These are phyloP conservation scores for Irpex sp. DNA, from an alignment of 1,284 basidiomycete genomes.

Conservation along the genomic window DNA sequence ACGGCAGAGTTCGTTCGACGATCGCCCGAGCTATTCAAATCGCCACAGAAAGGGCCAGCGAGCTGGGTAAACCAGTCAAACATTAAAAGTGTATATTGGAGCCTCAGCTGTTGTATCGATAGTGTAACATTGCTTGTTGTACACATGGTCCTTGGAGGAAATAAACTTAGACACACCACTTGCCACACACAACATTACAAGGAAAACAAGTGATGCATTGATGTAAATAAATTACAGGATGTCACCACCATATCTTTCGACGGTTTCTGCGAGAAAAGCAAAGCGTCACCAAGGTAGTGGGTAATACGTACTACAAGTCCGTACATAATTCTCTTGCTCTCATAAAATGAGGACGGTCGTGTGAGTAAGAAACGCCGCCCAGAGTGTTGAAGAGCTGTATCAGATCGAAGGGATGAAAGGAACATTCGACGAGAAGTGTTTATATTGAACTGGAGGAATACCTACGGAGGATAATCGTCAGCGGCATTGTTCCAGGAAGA, in stretches of 20 bases:
- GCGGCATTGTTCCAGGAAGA: background rate
- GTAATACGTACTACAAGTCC: conserved; percentile 12
- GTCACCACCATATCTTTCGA: conserved; percentile 14
- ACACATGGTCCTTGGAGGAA: too few relatives aligned
- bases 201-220: background rate
- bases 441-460: background rate
- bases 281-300: conserved; percentile 19
- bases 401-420: background rate
- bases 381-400: conserved; percentile 80
- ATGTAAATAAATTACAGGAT: background rate
- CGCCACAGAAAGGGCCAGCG: conserved; percentile 84
- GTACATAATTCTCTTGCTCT: conserved; percentile 56
- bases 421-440: background rate
- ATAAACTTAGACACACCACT: too few relatives aligned
- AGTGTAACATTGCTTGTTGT: background rate
- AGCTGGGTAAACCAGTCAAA: conserved; percentile 52
- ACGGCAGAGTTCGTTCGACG: conserved; percentile 90
- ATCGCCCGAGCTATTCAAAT: conserved; percentile 95
- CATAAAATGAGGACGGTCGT: conserved; percentile 87
- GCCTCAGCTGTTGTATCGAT: background rate
- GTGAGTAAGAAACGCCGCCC: conserved; percentile 65
- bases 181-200: too few relatives aligned
- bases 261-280: conserved; percentile 11
- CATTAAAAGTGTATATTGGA: conserved; percentile 15
- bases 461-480: background rate